Percentiles rank a stretch among this genome's conserved stretches.
Conservation (phyloP, 2,329 filamentous ascomycete genomes). For the Gliomastix tumulicola region DNA sequence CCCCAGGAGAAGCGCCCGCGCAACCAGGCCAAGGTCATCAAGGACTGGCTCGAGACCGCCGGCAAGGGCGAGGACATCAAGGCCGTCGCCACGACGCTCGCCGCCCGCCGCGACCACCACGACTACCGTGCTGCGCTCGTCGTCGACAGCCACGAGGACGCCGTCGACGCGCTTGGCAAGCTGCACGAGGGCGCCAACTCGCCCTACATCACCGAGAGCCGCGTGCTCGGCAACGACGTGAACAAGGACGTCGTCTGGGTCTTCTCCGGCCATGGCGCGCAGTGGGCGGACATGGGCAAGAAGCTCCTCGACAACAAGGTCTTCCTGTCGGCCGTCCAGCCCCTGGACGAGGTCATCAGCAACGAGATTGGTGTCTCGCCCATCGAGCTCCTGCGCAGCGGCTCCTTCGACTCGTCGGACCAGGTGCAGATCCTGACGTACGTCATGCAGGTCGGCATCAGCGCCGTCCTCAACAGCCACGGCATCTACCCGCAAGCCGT, state of each 20-base stretch:
- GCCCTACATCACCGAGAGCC: neutral
- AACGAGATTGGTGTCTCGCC: slow-evolving; percentile 3
- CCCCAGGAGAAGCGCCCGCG: neutral
- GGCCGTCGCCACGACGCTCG: neutral
- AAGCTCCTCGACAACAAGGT: slow-evolving; percentile 3
- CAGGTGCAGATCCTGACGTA: slow-evolving; percentile 5
- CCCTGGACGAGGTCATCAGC: slow-evolving; percentile 3
- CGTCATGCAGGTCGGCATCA: slow-evolving; percentile 4
- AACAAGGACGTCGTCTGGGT: slow-evolving; percentile 4
- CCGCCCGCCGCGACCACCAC: slow-evolving; percentile 1
- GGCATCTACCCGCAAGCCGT: slow-evolving; percentile 4
- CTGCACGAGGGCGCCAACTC: too few relatives aligned
- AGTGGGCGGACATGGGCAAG: slow-evolving; percentile 5
- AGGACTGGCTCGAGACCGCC: neutral
- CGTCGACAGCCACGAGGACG: neutral
- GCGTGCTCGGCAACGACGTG: neutral
- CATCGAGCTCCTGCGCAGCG: neutral
- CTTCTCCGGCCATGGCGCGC: slow-evolving; percentile 5
- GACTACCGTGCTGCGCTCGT: slow-evolving; percentile 1
- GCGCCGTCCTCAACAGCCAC: slow-evolving; percentile 1
- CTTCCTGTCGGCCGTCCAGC: slow-evolving; percentile 1
- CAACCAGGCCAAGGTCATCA: neutral
- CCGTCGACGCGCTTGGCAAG: too few relatives aligned
- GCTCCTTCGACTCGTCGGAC: slow-evolving; percentile 4
- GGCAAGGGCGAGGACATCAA: neutral